Percentiles rank a stretch among this genome's conserved stretches.
Conservation (phyloP, 1,139 yeast species). For the Scheffersomyces illinoinensis region DNA sequence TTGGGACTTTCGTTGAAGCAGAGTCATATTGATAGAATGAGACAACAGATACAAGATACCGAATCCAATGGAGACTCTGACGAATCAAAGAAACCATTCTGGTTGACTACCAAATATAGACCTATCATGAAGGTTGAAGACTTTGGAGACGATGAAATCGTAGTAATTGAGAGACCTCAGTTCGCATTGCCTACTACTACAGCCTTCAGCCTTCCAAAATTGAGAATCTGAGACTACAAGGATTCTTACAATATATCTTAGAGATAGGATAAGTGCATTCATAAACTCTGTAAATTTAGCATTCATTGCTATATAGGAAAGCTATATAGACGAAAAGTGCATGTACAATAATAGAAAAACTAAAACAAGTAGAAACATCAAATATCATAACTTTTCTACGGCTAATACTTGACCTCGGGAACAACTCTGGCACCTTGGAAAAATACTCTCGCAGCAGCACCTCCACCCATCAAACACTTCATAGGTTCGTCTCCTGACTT, state of each 20-base stretch:
- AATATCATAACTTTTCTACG: not conserved
- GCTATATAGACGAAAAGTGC: not conserved
- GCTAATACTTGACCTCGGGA: constrained; percentile 20
- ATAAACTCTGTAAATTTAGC: not conserved
- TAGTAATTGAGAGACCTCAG: constrained; percentile 77
- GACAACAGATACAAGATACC: constrained; percentile 28
- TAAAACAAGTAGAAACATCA: not conserved
- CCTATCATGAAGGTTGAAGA: constrained; percentile 67
- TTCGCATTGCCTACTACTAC: constrained; percentile 63
- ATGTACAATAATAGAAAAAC: not conserved
- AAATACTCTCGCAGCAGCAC: constrained; percentile 67
- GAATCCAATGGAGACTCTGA: constrained; percentile 16
- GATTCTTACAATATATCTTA: constrained; percentile 1
- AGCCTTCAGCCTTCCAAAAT: constrained; percentile 74
- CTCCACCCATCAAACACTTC: constrained; percentile 65
- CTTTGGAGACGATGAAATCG: constrained; percentile 57
- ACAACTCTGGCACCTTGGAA: constrained; percentile 66
- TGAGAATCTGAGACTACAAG: constrained; percentile 44
- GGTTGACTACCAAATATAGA: constrained; percentile 76
- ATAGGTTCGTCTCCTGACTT: constrained; percentile 41
- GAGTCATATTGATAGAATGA: constrained; percentile 29
- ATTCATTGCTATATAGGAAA: not conserved
- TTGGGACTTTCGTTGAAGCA: constrained; percentile 33
- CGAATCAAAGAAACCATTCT: constrained; percentile 49
- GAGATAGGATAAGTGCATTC: not conserved